Percentiles rank a stretch among this genome's conserved stretches.
These are phyloP conservation scores for Gymnopilus junonius DNA, from an alignment of 768 basidiomycete genomes.

Conservation along the genomic window DNA sequence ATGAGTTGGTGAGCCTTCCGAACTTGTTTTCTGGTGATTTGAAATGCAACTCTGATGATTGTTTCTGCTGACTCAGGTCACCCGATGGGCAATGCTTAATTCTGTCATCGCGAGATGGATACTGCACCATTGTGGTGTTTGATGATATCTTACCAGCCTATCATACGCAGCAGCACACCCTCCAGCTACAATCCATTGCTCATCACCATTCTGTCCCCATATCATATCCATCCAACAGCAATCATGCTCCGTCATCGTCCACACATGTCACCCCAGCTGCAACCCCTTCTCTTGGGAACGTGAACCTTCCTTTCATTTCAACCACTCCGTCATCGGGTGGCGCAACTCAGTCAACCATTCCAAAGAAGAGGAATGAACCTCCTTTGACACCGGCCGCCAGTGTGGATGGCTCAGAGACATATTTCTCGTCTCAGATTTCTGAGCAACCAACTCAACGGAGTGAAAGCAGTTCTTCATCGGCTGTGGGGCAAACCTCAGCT, in stretches of 20 bases:
- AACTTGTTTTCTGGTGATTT: background rate
- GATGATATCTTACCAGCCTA: conserved; percentile 91
- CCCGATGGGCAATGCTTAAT: conserved; percentile 94
- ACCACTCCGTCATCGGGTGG: conserved; percentile 10
- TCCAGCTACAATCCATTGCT: conserved; percentile 91
- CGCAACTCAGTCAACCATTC: conserved; percentile 19
- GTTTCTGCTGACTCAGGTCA: conserved; percentile 67
- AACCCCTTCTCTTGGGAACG: conserved; percentile 37
- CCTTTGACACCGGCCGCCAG: conserved; percentile 55
- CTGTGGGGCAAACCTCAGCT: conserved; percentile 17
- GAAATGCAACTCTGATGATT: background rate
- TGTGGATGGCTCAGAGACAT: conserved; percentile 45
- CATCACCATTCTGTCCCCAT: conserved; percentile 79
- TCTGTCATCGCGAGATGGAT: conserved; percentile 92
- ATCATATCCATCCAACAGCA: conserved; percentile 38
- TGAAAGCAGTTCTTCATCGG: conserved; percentile 2
- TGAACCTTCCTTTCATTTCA: conserved; percentile 31
- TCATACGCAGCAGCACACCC: conserved; percentile 88
- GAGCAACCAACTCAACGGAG: conserved; percentile 12
- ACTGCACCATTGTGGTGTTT: conserved; percentile 94
- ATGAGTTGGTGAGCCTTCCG: conserved; percentile 77
- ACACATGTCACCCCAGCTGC: conserved; percentile 38
- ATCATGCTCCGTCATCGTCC: conserved; percentile 29
- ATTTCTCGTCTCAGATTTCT: conserved; percentile 23
- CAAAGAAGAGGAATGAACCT: conserved; percentile 46